These are phyloP conservation scores for Simplicillium sp. DNA, from an alignment of 2,329 filamentous ascomycete genomes.

Conservation along the genomic window DNA sequence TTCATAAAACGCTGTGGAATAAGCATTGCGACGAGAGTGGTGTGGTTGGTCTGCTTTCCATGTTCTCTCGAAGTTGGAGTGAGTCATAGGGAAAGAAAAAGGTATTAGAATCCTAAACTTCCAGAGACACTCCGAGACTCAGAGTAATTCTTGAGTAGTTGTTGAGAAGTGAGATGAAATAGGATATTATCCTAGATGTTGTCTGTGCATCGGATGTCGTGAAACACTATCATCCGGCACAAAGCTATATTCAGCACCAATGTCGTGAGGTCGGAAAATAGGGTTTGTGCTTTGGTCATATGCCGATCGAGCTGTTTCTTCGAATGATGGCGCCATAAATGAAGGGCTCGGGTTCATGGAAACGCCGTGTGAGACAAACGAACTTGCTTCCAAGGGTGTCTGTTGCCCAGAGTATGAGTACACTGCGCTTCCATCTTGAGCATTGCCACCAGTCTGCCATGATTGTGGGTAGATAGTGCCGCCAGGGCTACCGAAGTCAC, in stretches of 20 bases:
- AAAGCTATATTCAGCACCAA: conserved; percentile 25
- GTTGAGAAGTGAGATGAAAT: too few species aligned
- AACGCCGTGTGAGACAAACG: conserved; percentile 21
- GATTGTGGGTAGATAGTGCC: conserved; percentile 29
- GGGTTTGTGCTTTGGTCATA: conserved; percentile 20
- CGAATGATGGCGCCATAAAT: conserved; percentile 24
- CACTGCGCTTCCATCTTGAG: conserved; percentile 29
- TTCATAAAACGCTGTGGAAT: too few species aligned
- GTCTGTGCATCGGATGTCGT: too few species aligned
- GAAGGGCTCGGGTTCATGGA: conserved; percentile 20
- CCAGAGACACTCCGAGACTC: too few species aligned
- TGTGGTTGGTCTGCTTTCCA: too few species aligned
- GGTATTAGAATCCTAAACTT: too few species aligned
- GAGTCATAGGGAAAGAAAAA: too few species aligned
- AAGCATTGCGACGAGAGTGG: too few species aligned
- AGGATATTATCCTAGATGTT: too few species aligned
- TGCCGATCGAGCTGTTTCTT: conserved; percentile 19
- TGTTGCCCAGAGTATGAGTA: conserved; percentile 36
- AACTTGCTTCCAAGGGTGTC: conserved; percentile 16
- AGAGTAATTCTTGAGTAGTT: too few species aligned
- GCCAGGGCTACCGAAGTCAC: conserved; percentile 35
- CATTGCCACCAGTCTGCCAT: conserved; percentile 35
- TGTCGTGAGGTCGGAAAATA: conserved; percentile 22
- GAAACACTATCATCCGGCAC: conserved; percentile 17
- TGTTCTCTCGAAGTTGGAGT: too few species aligned